Conservation (phyloP, 2,329 filamentous ascomycete genomes). For the Macroventuria anomochaeta region DNA sequence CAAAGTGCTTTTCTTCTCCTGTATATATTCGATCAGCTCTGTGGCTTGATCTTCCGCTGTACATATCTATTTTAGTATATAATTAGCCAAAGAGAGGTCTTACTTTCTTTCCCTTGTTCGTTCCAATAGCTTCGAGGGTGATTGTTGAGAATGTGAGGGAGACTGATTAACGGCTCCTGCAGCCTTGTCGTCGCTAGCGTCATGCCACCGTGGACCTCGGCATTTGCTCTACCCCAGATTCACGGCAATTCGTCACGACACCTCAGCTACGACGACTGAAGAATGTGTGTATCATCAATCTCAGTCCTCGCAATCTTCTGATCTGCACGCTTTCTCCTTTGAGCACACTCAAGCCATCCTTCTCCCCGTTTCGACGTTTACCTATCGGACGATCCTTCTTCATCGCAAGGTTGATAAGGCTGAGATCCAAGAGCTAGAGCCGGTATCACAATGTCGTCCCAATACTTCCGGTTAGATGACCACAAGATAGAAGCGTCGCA, state of each 20-base stretch:
- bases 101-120: too few relatives aligned
- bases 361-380: not conserved
- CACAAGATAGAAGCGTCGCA: constrained; percentile 73
- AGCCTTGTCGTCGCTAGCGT: not conserved
- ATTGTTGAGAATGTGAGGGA: not conserved
- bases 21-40: not conserved
- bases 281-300: not conserved
- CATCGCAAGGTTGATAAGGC: not conserved
- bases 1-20: not conserved
- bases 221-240: constrained; percentile 27
- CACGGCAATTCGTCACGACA: constrained; percentile 35
- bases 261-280: constrained; percentile 9
- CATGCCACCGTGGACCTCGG: constrained; percentile 28
- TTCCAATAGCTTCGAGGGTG: too few relatives aligned
- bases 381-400: not conserved
- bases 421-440: not conserved
- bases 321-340: not conserved
- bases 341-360: not conserved
- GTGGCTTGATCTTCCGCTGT: not conserved
- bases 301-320: too few relatives aligned
- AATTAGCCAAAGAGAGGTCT: too few relatives aligned
- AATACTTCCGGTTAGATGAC: constrained; percentile 70
- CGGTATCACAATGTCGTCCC: constrained; percentile 45
- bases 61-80: not conserved
- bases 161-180: not conserved